Evolutionary conservation across 148 eudicot species (phyloP).

Genomic region (Salicornia ramosissima): DNA sequence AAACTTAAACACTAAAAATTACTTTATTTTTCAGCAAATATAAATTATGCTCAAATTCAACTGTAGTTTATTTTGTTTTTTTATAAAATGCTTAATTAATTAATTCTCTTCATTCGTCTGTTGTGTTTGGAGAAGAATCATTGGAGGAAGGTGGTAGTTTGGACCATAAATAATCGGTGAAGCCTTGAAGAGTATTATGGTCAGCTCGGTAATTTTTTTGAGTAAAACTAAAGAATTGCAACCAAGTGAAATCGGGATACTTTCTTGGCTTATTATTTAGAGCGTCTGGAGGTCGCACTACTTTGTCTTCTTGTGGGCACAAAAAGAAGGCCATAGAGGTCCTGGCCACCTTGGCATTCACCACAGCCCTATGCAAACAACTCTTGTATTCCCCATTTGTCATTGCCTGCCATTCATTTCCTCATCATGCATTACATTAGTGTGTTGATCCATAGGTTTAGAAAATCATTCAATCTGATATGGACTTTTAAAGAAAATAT

Average conservation of each 20-base stretch:
- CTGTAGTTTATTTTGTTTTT: too few species aligned
- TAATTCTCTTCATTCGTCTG: too few species aligned
- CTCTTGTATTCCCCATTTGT: conserved; percentile 62
- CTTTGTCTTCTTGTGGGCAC: conserved; percentile 35
- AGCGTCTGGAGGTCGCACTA: conserved; percentile 34
- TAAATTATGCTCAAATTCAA: too few species aligned
- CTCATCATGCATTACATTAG: background rate
- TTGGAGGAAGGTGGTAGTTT: background rate
- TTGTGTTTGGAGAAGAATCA: too few species aligned
- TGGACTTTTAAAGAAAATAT: too few species aligned
- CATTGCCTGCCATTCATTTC: conserved; percentile 34
- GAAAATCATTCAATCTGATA: too few species aligned
- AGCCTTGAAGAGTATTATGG: conserved; percentile 31
- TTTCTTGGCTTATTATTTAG: conserved; percentile 19
- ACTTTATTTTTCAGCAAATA: too few species aligned
- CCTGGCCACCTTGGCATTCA: conserved; percentile 32
- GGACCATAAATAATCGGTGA: conserved; percentile 26
- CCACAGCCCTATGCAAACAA: conserved; percentile 55
- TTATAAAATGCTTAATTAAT: too few species aligned
- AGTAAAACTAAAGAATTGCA: conserved; percentile 33
- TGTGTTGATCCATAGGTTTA: too few species aligned
- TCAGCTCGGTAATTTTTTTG: conserved; percentile 43
- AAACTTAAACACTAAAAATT: too few species aligned
- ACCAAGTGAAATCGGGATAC: conserved; percentile 57
- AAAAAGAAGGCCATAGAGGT: conserved; percentile 43